A percentile compares a stretch with the other conserved stretches of the same genome.
phyloP scores from a whole-genome alignment of 2,329 filamentous ascomycete species.

The Talaromyces sp. region DNA sequence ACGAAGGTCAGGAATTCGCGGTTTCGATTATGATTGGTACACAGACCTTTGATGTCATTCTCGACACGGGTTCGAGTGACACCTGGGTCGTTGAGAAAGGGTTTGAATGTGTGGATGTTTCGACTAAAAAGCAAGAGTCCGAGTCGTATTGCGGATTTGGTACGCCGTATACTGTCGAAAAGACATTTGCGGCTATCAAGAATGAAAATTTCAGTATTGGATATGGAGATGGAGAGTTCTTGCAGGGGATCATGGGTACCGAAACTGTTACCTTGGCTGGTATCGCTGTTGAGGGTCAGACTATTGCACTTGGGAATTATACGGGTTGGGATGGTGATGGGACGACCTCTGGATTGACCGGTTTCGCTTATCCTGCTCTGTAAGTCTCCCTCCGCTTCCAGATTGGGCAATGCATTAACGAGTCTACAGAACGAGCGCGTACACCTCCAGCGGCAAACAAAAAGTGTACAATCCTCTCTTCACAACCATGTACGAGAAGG shows the following conservation, averaged over 20 bases:
- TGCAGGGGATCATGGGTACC: slow-evolving; percentile 21
- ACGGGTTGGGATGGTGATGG: slow-evolving; percentile 44
- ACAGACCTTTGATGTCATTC: slow-evolving; percentile 33
- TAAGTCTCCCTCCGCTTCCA: background rate
- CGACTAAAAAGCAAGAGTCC: slow-evolving; percentile 36
- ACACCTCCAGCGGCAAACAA: slow-evolving; percentile 17
- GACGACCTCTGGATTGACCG: slow-evolving; percentile 46
- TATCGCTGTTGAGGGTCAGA: slow-evolving; percentile 39
- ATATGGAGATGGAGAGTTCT: slow-evolving; percentile 22
- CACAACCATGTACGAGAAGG: slow-evolving; percentile 44
- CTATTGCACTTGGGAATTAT: slow-evolving; percentile 44
- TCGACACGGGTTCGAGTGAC: slow-evolving; percentile 48
- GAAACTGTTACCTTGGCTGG: slow-evolving; percentile 36
- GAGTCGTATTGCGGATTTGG: slow-evolving; percentile 27
- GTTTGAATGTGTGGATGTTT: slow-evolving; percentile 33
- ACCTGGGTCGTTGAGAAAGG: slow-evolving; percentile 39
- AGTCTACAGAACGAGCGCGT: slow-evolving; percentile 18
- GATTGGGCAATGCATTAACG: slow-evolving; percentile 34
- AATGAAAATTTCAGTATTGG: slow-evolving; percentile 23
- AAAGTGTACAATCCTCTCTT: slow-evolving; percentile 48
- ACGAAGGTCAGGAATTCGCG: slow-evolving; percentile 18
- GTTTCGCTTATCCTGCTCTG: slow-evolving; percentile 47
- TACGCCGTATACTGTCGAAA: slow-evolving; percentile 19
- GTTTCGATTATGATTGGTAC: slow-evolving; percentile 24
- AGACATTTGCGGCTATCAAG: slow-evolving; percentile 17